Conservation (phyloP, 1,284 basidiomycete species). For the Puccinia polysora region DNA sequence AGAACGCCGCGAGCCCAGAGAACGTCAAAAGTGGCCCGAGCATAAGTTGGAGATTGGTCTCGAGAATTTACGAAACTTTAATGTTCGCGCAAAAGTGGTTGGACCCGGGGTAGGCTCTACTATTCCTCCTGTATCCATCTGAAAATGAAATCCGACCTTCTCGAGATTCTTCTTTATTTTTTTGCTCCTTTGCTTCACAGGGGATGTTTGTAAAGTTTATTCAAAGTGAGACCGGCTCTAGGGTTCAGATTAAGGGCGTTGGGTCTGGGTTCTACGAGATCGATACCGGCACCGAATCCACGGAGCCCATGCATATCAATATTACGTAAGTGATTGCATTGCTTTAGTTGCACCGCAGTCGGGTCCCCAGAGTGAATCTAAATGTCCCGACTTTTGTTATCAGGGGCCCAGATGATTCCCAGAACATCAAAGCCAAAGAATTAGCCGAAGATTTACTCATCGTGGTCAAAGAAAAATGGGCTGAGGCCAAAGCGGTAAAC, state of each 20-base stretch:
- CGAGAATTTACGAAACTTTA: slow-evolving; percentile 90
- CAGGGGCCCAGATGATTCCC: slow-evolving; percentile 80
- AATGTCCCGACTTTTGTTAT: background rate
- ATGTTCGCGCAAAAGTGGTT: slow-evolving; percentile 93
- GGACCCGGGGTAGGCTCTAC: slow-evolving; percentile 74
- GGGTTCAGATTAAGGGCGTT: slow-evolving; percentile 95
- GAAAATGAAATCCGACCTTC: background rate
- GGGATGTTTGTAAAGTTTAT: slow-evolving; percentile 98
- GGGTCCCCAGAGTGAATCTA: background rate
- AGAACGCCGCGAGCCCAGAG: slow-evolving; percentile 45
- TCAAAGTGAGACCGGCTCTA: slow-evolving; percentile 87
- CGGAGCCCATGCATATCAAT: slow-evolving; percentile 90
- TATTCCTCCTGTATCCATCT: too few relatives aligned
- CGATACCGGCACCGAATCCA: slow-evolving; percentile 82
- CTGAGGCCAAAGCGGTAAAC: slow-evolving; percentile 61
- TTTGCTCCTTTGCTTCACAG: slow-evolving; percentile 57
- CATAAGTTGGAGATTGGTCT: slow-evolving; percentile 82
- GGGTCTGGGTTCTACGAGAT: slow-evolving; percentile 94
- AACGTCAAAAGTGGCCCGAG: slow-evolving; percentile 84
- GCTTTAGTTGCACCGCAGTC: background rate
- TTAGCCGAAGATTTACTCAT: slow-evolving; percentile 82
- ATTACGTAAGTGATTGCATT: slow-evolving; percentile 63
- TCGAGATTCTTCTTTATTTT: background rate
- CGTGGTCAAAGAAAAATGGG: slow-evolving; percentile 77
- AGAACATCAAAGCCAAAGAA: slow-evolving; percentile 78